Percentiles rank a stretch among this genome's conserved stretches.
phyloP scores from a whole-genome alignment of 2,329 filamentous ascomycete species.

The Furcasterigmium furcatum region DNA sequence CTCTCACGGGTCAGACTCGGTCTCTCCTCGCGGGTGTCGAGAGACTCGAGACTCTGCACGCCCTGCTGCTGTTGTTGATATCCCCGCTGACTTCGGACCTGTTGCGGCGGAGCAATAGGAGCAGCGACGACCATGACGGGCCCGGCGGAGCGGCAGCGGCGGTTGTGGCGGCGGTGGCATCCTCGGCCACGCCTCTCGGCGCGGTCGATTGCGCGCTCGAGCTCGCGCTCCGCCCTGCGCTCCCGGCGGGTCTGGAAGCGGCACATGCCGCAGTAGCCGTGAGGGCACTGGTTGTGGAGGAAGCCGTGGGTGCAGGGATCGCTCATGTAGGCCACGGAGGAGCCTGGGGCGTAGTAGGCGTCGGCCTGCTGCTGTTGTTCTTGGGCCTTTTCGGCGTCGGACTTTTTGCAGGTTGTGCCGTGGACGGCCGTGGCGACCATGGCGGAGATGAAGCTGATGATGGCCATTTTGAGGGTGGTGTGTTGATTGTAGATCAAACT shows the following conservation, averaged over 20 bases:
- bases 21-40: background rate
- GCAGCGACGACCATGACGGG: too few relatives aligned
- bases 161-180: too few relatives aligned
- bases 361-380: background rate
- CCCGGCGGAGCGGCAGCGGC: too few relatives aligned
- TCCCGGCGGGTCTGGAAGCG: background rate
- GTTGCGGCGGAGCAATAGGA: background rate
- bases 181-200: too few relatives aligned
- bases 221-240: background rate
- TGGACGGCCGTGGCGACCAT: constrained; percentile 10
- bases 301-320: background rate
- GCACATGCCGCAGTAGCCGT: background rate
- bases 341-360: background rate
- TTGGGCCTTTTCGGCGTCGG: constrained; percentile 6
- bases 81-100: background rate
- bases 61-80: background rate
- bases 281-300: background rate
- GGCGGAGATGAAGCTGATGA: constrained; percentile 12
- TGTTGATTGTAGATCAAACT: too few relatives aligned
- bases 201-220: background rate
- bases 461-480: background rate
- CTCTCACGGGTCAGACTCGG: background rate
- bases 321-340: too few relatives aligned
- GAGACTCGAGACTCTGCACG: background rate
- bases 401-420: constrained; percentile 10